Percentiles rank a stretch among this genome's conserved stretches.
phyloP scores from a whole-genome alignment of 2,329 filamentous ascomycete genomes.

The Clathrospora elynae region DNA sequence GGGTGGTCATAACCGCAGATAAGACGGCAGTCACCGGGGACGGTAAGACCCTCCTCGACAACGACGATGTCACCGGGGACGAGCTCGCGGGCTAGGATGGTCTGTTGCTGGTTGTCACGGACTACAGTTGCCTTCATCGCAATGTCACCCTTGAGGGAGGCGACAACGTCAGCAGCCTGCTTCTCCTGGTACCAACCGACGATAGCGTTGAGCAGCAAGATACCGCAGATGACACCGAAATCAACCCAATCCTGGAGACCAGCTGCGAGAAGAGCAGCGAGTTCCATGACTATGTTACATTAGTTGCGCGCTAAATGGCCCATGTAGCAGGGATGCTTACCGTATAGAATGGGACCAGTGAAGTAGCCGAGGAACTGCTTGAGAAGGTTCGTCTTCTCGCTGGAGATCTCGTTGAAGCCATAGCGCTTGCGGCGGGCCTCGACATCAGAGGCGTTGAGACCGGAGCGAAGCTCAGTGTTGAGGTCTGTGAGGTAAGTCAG shows the following conservation, averaged over 20 bases:
- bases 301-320: constrained; percentile 15
- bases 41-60: constrained; percentile 72
- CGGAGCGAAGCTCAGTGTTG: constrained; percentile 68
- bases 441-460: constrained; percentile 64
- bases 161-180: constrained; percentile 71
- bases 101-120: constrained; percentile 69
- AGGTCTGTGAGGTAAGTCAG: constrained; percentile 56
- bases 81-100: constrained; percentile 74
- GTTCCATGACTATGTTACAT: constrained; percentile 68
- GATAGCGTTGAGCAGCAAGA: constrained; percentile 73
- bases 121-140: constrained; percentile 73
- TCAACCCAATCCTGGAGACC: constrained; percentile 76
- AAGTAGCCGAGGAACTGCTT: constrained; percentile 77
- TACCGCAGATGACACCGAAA: constrained; percentile 77
- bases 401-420: constrained; percentile 73
- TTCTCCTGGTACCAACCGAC: constrained; percentile 84
- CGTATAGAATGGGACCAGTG: constrained; percentile 76
- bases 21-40: constrained; percentile 71
- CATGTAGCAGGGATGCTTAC: constrained; percentile 55
- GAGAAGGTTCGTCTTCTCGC: constrained; percentile 77
- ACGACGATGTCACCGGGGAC: constrained; percentile 77
- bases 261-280: constrained; percentile 73
- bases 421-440: constrained; percentile 68
- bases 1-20: constrained; percentile 74
- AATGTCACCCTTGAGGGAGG: constrained; percentile 76